Conservation (phyloP, 805 yeast genomes). For the Candida railenensis region DNA sequence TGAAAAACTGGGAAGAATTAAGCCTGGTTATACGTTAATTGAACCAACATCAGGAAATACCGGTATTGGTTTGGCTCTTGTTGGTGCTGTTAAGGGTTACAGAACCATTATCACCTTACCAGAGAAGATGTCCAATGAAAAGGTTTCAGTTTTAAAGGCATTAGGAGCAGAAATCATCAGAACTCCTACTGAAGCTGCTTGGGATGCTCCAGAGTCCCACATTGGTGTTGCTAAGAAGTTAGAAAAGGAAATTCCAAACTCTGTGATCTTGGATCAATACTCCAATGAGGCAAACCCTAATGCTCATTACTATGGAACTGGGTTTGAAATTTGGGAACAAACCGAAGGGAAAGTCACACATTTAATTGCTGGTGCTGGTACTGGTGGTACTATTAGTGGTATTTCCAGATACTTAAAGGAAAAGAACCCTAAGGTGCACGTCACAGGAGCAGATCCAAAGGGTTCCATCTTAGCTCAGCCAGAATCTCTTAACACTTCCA, state of each 20-base stretch:
- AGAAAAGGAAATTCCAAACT: conserved; percentile 80
- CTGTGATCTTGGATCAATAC: conserved; percentile 83
- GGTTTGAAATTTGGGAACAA: conserved; percentile 82
- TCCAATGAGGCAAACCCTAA: conserved; percentile 74
- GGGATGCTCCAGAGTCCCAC: conserved; percentile 90
- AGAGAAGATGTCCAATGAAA: conserved; percentile 90
- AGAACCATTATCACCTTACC: conserved; percentile 86
- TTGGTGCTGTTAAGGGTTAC: conserved; percentile 86
- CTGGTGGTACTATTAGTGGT: conserved; percentile 97
- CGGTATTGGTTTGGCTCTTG: conserved; percentile 84
- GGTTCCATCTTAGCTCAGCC: conserved; percentile 86
- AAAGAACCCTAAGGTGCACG: conserved; percentile 57
- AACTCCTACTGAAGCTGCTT: conserved; percentile 90
- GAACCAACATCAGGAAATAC: conserved; percentile 93
- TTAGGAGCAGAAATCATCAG: conserved; percentile 88
- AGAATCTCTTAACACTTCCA: conserved; percentile 60
- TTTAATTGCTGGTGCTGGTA: conserved; percentile 89
- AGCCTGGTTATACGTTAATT: conserved; percentile 82
- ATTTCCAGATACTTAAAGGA: conserved; percentile 77
- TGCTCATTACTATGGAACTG: conserved; percentile 84
- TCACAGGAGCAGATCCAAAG: conserved; percentile 82
- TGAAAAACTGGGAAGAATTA: conserved; percentile 70
- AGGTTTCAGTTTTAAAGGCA: conserved; percentile 83
- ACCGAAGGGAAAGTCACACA: conserved; percentile 68
- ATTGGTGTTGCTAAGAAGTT: conserved; percentile 83